Evolutionary conservation across 176 grass and related monocot species (phyloP), one percentile per base, ranked within the genome.

Genomic region (Oryza glumipatula): DNA sequence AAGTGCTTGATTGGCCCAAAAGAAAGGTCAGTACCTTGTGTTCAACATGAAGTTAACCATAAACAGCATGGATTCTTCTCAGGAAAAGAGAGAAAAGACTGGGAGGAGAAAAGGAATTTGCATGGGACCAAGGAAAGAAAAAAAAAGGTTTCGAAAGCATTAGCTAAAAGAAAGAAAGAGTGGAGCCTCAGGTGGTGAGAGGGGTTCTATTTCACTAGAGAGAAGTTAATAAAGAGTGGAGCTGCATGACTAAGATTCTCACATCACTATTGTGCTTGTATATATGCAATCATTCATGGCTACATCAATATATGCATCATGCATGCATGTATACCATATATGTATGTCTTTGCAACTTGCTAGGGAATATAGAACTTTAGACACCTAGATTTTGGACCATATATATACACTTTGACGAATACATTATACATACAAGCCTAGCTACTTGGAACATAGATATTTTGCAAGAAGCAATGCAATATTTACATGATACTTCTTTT

Each of bases 1-100:
- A 76, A 84, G 82, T 60, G 47, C 5, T 52, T n/a, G 46, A 60
- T 84, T 69, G 82, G 6, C 65, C 30, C 65, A 77, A 77, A 77
- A 84, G 47, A 32, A 13, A 60, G 33, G 3, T 70, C 22, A 43
- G 48, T n/a, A 41, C 67, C 66, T 24, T 71, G 67, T 41, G 54
- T 58, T 58, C 79, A 41, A 11, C 54, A 16, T 60, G 65, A 77
- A 65, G 73, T 77, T 77, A 77, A 70, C 83, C 6, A 60, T 22
- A 85, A 76, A 60, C 11, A n/a, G 47, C 66, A 70, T 56, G 30
- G 66, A 38, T 70, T 38, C 46, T 70, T 70, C 46, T 3, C 19
- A 54, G 30, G 28, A 24, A 35, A 68, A 79, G 43, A 19, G 23
- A 36, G 4, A 19, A 30, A 24, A 11, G 45, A 74, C 3, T 24